phyloP scores from a whole-genome alignment of 2,329 filamentous ascomycete genomes.

The Grosmannia serpens region DNA sequence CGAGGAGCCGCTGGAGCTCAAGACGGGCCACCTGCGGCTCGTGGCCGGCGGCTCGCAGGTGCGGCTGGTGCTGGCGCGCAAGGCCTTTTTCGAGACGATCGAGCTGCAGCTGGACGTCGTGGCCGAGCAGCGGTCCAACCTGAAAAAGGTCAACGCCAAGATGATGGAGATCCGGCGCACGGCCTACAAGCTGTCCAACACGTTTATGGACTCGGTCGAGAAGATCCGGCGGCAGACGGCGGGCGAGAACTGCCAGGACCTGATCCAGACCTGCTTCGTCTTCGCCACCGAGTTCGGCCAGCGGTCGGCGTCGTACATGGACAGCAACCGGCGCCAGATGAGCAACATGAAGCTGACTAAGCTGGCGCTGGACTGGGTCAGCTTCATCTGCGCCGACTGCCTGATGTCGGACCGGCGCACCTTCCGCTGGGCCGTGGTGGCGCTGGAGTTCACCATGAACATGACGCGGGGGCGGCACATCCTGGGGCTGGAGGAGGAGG shows the following conservation, averaged over 20 bases:
- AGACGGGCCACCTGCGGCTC: slow-evolving; percentile 73
- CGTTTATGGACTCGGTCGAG: slow-evolving; percentile 97
- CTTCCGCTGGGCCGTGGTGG: slow-evolving; percentile 93
- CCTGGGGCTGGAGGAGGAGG: slow-evolving; percentile 75
- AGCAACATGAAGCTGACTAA: slow-evolving; percentile 94
- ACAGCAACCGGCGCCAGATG: slow-evolving; percentile 89
- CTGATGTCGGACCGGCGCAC: slow-evolving; percentile 88
- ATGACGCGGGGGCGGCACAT: slow-evolving; percentile 94
- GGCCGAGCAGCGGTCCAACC: slow-evolving; percentile 84
- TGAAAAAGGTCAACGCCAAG: slow-evolving; percentile 82
- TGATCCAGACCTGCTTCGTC: slow-evolving; percentile 95
- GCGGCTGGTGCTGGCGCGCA: slow-evolving; percentile 66
- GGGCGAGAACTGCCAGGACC: slow-evolving; percentile 79
- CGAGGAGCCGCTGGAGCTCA: slow-evolving; percentile 73
- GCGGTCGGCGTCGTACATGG: slow-evolving; percentile 87
- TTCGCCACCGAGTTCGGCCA: slow-evolving; percentile 99
- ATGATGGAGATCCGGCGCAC: slow-evolving; percentile 92
- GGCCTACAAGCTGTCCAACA: slow-evolving; percentile 91
- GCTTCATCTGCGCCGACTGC: slow-evolving; percentile 96
- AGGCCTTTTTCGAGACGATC: slow-evolving; percentile 64
- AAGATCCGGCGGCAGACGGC: slow-evolving; percentile 78
- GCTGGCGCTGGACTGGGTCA: slow-evolving; percentile 90
- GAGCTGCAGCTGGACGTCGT: slow-evolving; percentile 79
- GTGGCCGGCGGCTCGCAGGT: slow-evolving; percentile 79
- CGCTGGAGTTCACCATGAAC: slow-evolving; percentile 91